Base-by-base conservation (phyloP, 2,329 filamentous ascomycete genomes). In the Fusarium anguioides region DNA sequence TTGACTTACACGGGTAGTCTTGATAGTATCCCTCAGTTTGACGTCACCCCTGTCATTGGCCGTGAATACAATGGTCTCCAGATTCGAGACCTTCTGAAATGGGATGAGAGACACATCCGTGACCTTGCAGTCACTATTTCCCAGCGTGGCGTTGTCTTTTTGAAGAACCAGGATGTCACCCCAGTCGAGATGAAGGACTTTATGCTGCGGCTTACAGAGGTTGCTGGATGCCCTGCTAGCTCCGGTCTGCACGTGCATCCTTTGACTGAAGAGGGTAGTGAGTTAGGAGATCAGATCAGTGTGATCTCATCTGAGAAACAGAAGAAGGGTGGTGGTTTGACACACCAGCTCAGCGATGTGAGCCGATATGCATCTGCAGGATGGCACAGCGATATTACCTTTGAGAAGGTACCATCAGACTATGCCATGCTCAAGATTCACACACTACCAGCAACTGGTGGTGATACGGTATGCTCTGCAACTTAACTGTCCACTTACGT, bases 341-440 rank as follows among this genome's bases (percentile, higher is more conserved):
- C 83, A 27, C 81, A 85, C 71, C 79, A 82, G 66, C 76, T 83
- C 58, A 84, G 80, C 67, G 83, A 84, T 66, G 81, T 82, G 41
- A 82, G 80, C 68, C 79, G 82, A 21, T 82, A 81, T 51, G 83
- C 83, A 4, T 75, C 74, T 70, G 79, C 67, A 68, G 80, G 72
- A 66, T 84, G 65, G 83, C 83, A 65, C 72, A 83, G 69, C 81
- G 87, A 89, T 55, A 89, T 89, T 63, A 81, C 83, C 21, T 89
- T 89, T 69, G 87, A 90, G 72, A 81, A 82, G 2, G 80, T 84
- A 1, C 87, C 88, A 0, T 82, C 83, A 2, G 87, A 90, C 70
- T 90, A 89, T 72, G 84, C 87, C 1, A 84, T 83, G 24, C 79
- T 91, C n/a, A 82, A 87, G 27, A 76, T 90, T 3, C 83, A 82